phyloP scores from a whole-genome alignment of 2,329 filamentous ascomycete genomes.

The Aspergillus clavatus region DNA sequence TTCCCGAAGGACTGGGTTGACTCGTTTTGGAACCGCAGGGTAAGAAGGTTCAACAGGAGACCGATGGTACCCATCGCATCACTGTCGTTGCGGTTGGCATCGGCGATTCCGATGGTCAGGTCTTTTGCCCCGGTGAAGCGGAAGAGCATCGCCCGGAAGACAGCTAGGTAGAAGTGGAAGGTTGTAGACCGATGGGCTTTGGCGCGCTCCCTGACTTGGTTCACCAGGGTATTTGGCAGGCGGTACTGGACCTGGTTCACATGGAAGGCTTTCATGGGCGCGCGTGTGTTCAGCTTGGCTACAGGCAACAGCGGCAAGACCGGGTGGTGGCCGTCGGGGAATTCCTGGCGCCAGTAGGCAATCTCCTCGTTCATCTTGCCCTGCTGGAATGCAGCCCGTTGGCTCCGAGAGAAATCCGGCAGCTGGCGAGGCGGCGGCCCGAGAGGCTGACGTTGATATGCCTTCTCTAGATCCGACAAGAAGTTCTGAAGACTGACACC shows the following conservation, averaged over 20 bases:
- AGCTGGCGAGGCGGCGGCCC: slow-evolving; percentile 23
- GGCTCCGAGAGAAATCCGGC: slow-evolving; percentile 27
- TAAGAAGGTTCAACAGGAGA: not conserved
- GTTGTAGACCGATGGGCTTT: slow-evolving; percentile 26
- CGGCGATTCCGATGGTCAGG: not conserved
- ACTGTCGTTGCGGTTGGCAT: not conserved
- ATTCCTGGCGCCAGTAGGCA: slow-evolving; percentile 32
- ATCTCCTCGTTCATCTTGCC: slow-evolving; percentile 28
- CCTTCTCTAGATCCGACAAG: slow-evolving; percentile 39
- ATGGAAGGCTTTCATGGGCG: slow-evolving; percentile 16
- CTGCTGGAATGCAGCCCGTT: slow-evolving; percentile 21
- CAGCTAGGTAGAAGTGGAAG: slow-evolving; percentile 48
- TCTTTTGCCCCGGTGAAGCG: slow-evolving; percentile 17
- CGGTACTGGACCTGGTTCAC: not conserved
- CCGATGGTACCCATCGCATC: not conserved
- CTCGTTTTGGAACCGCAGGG: not conserved
- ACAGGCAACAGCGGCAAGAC: slow-evolving; percentile 33
- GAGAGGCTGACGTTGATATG: slow-evolving; percentile 33
- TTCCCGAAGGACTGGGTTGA: slow-evolving; percentile 25
- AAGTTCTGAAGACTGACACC: slow-evolving; percentile 41
- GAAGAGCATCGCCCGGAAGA: slow-evolving; percentile 37
- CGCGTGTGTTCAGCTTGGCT: slow-evolving; percentile 16
- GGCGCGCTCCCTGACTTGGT: not conserved
- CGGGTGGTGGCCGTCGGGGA: slow-evolving; percentile 16
- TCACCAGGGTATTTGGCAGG: not conserved